A percentile compares a stretch with the other conserved stretches of the same genome.
These are phyloP conservation scores for Plectosphaerella sp. DNA, from an alignment of 2,329 filamentous ascomycete genomes.

Conservation along the genomic window DNA sequence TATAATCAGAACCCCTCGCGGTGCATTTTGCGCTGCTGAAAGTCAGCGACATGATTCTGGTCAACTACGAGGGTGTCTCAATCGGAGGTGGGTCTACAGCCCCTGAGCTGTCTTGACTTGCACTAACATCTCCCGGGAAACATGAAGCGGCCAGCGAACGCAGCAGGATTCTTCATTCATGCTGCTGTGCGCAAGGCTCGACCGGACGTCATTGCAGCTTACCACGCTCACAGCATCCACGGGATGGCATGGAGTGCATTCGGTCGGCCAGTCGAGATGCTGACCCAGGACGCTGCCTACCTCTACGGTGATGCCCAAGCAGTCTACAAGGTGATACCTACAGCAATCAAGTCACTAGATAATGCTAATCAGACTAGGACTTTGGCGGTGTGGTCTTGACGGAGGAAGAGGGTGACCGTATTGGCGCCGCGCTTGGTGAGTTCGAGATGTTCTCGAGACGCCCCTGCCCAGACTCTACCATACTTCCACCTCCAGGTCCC, in stretches of 20 bases:
- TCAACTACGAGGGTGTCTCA: conserved; percentile 53
- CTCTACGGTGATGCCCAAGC: conserved; percentile 43
- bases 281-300: conserved; percentile 63
- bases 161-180: conserved; percentile 67
- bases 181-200: conserved; percentile 61
- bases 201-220: conserved; percentile 61
- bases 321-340: background rate
- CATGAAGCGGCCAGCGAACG: conserved; percentile 46
- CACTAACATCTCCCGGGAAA: background rate
- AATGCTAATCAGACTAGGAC: conserved; percentile 14
- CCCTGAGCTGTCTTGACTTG: background rate
- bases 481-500: conserved; percentile 27
- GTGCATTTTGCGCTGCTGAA: conserved; percentile 61
- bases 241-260: conserved; percentile 68
- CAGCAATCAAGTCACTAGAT: no score
- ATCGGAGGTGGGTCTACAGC: conserved; percentile 41
- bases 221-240: conserved; percentile 62
- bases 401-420: conserved; percentile 32
- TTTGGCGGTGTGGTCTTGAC: conserved; percentile 38
- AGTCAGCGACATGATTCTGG: conserved; percentile 61
- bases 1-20: conserved; percentile 45
- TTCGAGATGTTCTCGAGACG: conserved; percentile 23
- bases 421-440: conserved; percentile 21
- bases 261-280: conserved; percentile 62
- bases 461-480: conserved; percentile 46